Evolutionary conservation across 352 stramenopile species (phyloP).

Genomic region (Pythium periplocum): DNA sequence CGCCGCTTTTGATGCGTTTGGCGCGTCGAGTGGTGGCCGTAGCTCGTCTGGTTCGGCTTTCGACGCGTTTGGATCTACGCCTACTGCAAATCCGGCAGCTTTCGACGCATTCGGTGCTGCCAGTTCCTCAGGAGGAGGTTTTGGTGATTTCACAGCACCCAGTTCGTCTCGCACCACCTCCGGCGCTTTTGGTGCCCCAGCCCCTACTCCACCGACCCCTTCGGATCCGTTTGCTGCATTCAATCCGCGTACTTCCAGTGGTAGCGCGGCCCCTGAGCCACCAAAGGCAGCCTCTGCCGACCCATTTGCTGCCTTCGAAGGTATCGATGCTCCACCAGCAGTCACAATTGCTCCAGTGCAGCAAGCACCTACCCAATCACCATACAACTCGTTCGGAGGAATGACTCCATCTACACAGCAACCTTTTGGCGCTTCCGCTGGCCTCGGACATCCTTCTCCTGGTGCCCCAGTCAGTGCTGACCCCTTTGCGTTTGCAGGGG

Average conservation of each 20-base stretch:
- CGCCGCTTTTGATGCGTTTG: constrained; percentile 33
- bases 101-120: constrained; percentile 7
- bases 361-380: constrained; percentile 2
- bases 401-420: not conserved
- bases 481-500: constrained; percentile 45
- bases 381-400: constrained; percentile 15
- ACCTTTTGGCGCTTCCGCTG: too few relatives aligned
- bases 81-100: constrained; percentile 6
- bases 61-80: constrained; percentile 19
- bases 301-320: constrained; percentile 50
- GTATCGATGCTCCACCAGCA: constrained; percentile 22
- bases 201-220: constrained; percentile 6
- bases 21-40: constrained; percentile 5
- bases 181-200: constrained; percentile 6
- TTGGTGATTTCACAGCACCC: too few relatives aligned
- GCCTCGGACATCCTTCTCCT: too few relatives aligned
- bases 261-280: constrained; percentile 8
- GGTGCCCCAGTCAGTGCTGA: constrained; percentile 13
- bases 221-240: constrained; percentile 41
- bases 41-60: constrained; percentile 5
- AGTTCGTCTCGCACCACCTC: constrained; percentile 14
- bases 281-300: constrained; percentile 7
- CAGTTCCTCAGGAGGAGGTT: constrained; percentile 1
- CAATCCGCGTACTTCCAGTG: constrained; percentile 15
- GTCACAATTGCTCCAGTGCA: not conserved